Base-by-base conservation (phyloP, 805 yeast genomes). In the Zygosaccharomyces pseudorouxii region DNA sequence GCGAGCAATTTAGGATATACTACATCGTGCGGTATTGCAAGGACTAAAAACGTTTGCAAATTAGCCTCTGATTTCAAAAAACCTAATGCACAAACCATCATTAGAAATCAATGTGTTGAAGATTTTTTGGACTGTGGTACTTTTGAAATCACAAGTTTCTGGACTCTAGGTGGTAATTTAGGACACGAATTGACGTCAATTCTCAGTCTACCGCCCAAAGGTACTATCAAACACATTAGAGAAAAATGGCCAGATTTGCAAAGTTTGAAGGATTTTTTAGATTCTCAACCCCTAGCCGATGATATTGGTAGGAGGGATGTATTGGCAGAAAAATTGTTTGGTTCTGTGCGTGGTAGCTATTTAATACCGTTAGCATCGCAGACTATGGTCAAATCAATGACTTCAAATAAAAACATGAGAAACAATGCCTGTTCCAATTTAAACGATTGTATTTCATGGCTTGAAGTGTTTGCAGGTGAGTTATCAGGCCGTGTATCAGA, bases 151-250 rank as follows among this genome's bases (percentile, higher is more conserved):
- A 77, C 79, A 0, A 95, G 89, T 56, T 79, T 92, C 49, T 84
- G 96, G 78, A 89, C 96, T 0, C 71, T 92, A 74, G 98, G 99
- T 5, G 99, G 98, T 2, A 88, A 87, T 55, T 67, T 76, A 8
- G 99, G 99, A 0, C 81, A 82, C 9, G 68, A 70, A 10, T 71
- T 89, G 1, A 52, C 74, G 14, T 63, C 66, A n/a, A 64, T 70
- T 16, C 64, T 89, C n/a, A 70, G 73, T 1, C 67, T 79, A 2
- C 86, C 84, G 0, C 68, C 69, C 2, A 73, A 66, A 25, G 63
- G 69, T 4, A 68, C 80, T 50, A 74, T 84, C 56, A 68, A 74
- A 2, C 73, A 64, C 48, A 73, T 88, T 1, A 69, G 85, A 46
- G 76, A 77, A 3, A 69, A 72, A 31, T 77, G 78, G 60, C 60